phyloP scores from a whole-genome alignment of 1,284 basidiomycete species.

The Fomitopsis betulina region DNA sequence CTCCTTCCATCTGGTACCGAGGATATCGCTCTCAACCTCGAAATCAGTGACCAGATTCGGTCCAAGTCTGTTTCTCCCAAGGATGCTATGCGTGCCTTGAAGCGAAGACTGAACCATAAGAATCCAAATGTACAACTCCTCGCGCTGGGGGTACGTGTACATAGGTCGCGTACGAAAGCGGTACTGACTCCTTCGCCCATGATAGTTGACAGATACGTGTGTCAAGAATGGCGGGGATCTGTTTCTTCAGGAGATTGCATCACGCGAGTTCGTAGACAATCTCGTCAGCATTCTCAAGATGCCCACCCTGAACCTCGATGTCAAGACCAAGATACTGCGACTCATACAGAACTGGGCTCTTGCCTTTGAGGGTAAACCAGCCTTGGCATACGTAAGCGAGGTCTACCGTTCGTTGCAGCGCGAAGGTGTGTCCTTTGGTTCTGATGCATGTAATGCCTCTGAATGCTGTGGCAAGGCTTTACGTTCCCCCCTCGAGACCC shows the following conservation, averaged over 20 bases:
- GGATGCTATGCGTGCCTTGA: conserved; percentile 87
- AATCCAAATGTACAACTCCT: conserved; percentile 96
- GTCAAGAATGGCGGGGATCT: conserved; percentile 98
- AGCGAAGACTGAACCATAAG: conserved; percentile 85
- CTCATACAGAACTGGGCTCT: conserved; percentile 91
- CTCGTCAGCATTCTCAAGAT: conserved; percentile 79
- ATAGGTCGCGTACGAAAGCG: neutral
- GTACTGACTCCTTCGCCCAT: neutral
- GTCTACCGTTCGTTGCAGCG: conserved; percentile 75
- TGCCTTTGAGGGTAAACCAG: conserved; percentile 80
- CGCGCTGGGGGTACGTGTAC: conserved; percentile 68
- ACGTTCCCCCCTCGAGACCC: conserved; percentile 81
- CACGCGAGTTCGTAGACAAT: conserved; percentile 92
- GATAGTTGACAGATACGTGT: conserved; percentile 85
- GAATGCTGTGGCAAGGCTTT: conserved; percentile 46
- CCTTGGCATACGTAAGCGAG: conserved; percentile 73
- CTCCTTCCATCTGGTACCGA: conserved; percentile 77
- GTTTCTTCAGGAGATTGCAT: conserved; percentile 82
- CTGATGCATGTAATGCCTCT: neutral
- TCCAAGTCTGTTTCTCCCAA: conserved; percentile 86
- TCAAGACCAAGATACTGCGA: conserved; percentile 78
- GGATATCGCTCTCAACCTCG: conserved; percentile 92
- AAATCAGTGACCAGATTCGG: conserved; percentile 95
- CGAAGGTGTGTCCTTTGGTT: conserved; percentile 53
- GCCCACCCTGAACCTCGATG: conserved; percentile 73